Evolutionary conservation across 805 yeast species (phyloP), one percentile per base, ranked within the genome.

Genomic region (Kluyveromyces nonfermentans): DNA sequence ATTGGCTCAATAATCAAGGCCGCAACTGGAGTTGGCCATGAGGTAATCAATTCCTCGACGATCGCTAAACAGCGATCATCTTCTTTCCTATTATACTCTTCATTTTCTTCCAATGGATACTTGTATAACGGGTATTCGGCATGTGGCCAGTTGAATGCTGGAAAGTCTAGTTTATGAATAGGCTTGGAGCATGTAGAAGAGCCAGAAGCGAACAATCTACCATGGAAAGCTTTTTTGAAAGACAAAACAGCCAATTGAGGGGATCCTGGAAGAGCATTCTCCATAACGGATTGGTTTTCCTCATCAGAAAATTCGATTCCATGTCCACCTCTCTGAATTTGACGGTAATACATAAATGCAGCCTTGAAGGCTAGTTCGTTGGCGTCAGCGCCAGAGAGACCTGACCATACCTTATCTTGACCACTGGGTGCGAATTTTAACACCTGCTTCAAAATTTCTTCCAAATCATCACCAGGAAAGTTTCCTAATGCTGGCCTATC

Each of bases 61-160:
- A 77, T 78, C 39, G 69, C 75, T 51, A 89, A 73, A 64, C 96
- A 85, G 59, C 93, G 75, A 48, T 72, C 78, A 67, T 89, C 97
- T 69, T 88, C 96, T 41, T 71, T 64, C 40, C 70, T 68, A 75
- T 89, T 89, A 52, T 68, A 78, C 39, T 71, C 78, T 35, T 60
- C 77, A 61, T 78, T 60, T 41, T 76, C 73, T 44, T 78, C 89
- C 58, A 88, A 74, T 46, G 97, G 97, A 65, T 87, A 89, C 65
- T 80, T 70, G 67, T 86, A 80, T 41, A 74, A 55, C 51, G 97
- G 97, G 72, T 81, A 89, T 50, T 86, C 87, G 45, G 96, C 96
- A 64, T 85, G 88, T 60, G 97, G 97, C 97, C 97, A 89, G 60
- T 85, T 78, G 72, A 89, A 89, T 6, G 95, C 80, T 48, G 97